Base-by-base conservation (phyloP, 305 asterid genomes). In the Solanum hybrid region DNA sequence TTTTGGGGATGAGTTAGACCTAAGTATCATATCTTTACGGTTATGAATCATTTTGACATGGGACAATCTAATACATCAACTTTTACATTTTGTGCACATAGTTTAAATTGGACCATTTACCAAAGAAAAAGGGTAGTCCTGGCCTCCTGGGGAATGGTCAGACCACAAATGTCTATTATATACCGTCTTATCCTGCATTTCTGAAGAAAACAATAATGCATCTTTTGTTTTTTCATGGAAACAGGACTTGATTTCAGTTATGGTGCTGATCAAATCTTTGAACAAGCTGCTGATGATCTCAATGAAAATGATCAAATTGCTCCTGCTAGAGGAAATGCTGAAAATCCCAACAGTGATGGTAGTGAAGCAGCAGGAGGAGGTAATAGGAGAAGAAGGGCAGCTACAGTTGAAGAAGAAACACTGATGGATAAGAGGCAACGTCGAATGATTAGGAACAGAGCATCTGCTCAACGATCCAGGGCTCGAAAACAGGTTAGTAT, bases 381-480 rank as follows among this genome's bases (percentile, higher is more conserved):
- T 13, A 36, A 10, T 37, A 13, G 34, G 32, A 78, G 85, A 36
- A 78, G 85, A 22, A 36, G 32, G 17, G 1, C 32, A 3, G 77
- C 77, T 71, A 22, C 32, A 36, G 4, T 6, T 19, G 45, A 34
- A 19, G 56, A 78, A 35, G 10, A 9, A 78, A 22, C 31, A 22
- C 95, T 95, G 90, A 96, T 95, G 77, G 98, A 96, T 86, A 93
- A 98, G 92, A 91, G 96, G 42, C 98, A 95, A 37, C 78, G 97
- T 35, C 93, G 98, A 89, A 96, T 95, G 98, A 95, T 96, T 88
- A 95, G 95, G 94, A 97, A 97, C 14, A 87, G 98, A 31, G 98
- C 94, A 82, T 97, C 99, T 0, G 98, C 99, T 1, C 98, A 98
- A 34, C 90, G 98, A 86, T 95, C 98, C 15, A 92, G 99, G 91